Evolutionary conservation across 2,329 filamentous ascomycete genomes (phyloP).

Genomic region (Ceratocystis eucalypticola): DNA sequence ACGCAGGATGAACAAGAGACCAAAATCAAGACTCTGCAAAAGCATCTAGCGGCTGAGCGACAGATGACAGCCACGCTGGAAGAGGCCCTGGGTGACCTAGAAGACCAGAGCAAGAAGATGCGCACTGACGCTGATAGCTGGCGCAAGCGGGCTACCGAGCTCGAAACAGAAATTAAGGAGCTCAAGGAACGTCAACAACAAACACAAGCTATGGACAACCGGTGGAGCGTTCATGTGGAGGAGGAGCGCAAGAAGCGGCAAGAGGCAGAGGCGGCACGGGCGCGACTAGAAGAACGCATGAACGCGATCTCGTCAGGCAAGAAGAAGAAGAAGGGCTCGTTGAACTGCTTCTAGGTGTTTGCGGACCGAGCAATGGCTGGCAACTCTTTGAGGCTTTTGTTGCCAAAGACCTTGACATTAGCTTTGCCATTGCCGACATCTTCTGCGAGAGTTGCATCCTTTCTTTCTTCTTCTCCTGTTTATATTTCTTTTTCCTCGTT

Average conservation of each 20-base stretch:
- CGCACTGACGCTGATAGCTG: constrained; percentile 82
- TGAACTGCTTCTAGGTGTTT: constrained; percentile 80
- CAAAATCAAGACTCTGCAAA: constrained; percentile 89
- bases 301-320: constrained; percentile 76
- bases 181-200: constrained; percentile 38
- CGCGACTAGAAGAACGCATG: constrained; percentile 88
- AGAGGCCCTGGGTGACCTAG: constrained; percentile 86
- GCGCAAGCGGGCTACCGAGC: constrained; percentile 68
- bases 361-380: constrained; percentile 18
- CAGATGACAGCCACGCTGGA: constrained; percentile 91
- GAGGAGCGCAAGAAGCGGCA: constrained; percentile 89
- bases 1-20: constrained; percentile 90
- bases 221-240: constrained; percentile 75
- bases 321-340: constrained; percentile 87
- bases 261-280: constrained; percentile 76
- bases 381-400: constrained; percentile 6
- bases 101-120: constrained; percentile 80
- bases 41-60: constrained; percentile 89
- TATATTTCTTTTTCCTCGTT: background rate
- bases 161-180: constrained; percentile 60
- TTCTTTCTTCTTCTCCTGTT: background rate
- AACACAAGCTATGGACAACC: constrained; percentile 39
- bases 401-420: background rate
- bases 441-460: background rate
- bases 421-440: constrained; percentile 5